phyloP scores from a whole-genome alignment of 306 rosid genomes.

The Spatholobus suberectus region DNA sequence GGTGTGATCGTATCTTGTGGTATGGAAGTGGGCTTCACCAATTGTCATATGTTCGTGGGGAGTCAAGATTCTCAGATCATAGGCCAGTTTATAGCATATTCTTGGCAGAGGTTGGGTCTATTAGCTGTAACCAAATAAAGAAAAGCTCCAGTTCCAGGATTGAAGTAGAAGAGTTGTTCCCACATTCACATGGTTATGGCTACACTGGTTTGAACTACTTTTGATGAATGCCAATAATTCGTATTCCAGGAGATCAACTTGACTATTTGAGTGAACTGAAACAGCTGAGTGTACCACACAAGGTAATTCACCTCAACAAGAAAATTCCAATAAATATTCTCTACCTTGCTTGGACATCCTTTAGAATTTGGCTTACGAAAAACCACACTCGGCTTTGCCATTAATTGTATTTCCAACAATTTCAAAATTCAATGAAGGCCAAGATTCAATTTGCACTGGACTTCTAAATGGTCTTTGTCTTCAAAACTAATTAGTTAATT shows the following conservation, averaged over 20 bases:
- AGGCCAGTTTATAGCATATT: constrained; percentile 82
- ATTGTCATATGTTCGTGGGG: constrained; percentile 85
- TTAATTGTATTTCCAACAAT: constrained; percentile 32
- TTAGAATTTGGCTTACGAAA: background rate
- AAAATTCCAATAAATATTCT: constrained; percentile 14
- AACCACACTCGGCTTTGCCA: background rate
- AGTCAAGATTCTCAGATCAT: constrained; percentile 89
- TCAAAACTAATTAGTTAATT: constrained; percentile 17
- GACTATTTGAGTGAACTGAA: constrained; percentile 29
- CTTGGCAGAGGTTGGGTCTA: constrained; percentile 73
- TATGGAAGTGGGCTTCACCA: constrained; percentile 78
- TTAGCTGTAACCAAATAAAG: constrained; percentile 61
- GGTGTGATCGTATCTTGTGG: constrained; percentile 95
- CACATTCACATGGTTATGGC: constrained; percentile 54
- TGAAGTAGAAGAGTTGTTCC: constrained; percentile 85
- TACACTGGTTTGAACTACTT: constrained; percentile 61
- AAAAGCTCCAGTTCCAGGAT: constrained; percentile 79
- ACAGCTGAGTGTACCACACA: constrained; percentile 23
- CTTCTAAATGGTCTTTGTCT: background rate
- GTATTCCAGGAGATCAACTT: constrained; percentile 23
- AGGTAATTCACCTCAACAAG: constrained; percentile 41
- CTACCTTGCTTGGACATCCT: background rate
- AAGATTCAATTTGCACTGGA: constrained; percentile 24
- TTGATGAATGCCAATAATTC: constrained; percentile 45
- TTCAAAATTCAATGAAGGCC: background rate